Base-by-base conservation (phyloP, 164 flowering plant species). In the Piper longum region DNA sequence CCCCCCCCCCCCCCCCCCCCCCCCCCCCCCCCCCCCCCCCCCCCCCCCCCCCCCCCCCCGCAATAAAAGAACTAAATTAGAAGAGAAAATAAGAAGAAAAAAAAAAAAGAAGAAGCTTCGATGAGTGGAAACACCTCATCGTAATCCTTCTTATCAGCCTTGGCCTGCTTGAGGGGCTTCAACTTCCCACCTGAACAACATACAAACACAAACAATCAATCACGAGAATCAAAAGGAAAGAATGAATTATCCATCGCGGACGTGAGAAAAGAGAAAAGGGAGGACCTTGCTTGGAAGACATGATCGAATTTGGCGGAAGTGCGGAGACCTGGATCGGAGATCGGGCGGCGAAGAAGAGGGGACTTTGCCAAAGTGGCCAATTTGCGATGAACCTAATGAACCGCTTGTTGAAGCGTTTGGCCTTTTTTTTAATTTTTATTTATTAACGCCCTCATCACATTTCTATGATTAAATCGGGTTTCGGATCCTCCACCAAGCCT, bases 151-250 rank as follows among this genome's bases (percentile, higher is more conserved):
- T 83, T 80, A 0, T 81, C 85, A 48, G 74, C 67, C 63, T 90
- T 86, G 61, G 97, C 89, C 67, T 74, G 78, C 89, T 90, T 90
- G 85, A 90, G 73, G 65, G 97, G 97, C 83, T 90, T 88, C 4
- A 84, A 77, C 71, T 82, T 82, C 78, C 85, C 85, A 74, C 85
- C 93, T 91, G 61, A 57, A 69, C 9, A 48, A 9, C 52, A 48
- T 48, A 9, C 14, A 4, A 64, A 7, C 36, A 26, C 36, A 26
- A 26, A 26, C 41, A 41, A 57, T 7, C 26, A 57, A 13, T 7
- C 14, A 1, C 13, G 2, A 9, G 19, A 61, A 42, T 17, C 43
- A 14, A 62, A 62, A 63, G 66, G 56, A 45, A 16, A 16, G 7
- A 8, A 36, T 8, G 36, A 36, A 13, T n/a, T 16, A 7, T 16